Conservation (phyloP, 225 moss, liverwort and hornwort genomes). For the Thuidium tamariscinum region DNA sequence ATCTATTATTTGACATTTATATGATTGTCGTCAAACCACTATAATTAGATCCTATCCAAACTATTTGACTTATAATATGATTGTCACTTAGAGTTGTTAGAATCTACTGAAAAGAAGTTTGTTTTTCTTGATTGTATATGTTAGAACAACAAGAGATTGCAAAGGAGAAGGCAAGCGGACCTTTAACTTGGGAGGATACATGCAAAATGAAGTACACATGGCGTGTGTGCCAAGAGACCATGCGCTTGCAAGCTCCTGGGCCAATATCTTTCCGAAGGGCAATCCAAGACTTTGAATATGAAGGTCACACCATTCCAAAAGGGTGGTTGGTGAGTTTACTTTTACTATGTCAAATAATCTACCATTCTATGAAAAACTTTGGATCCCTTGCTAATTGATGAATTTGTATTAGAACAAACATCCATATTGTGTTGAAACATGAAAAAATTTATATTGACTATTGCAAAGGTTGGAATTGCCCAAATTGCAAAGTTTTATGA, state of each 20-base stretch:
- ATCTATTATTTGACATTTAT: no score
- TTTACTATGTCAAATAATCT: neutral
- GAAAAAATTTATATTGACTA: no score
- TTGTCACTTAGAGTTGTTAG: no score
- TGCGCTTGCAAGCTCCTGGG: constrained; percentile 11
- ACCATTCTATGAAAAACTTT: neutral
- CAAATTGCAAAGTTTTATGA: no score
- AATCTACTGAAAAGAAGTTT: neutral
- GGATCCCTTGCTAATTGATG: no score
- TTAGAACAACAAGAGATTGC: constrained; percentile 16
- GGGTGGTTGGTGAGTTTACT: neutral
- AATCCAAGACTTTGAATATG: constrained; percentile 14
- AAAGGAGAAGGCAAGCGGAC: neutral
- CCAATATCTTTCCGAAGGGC: neutral
- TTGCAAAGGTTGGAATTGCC: no score
- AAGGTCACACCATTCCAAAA: constrained; percentile 19
- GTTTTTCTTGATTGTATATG: neutral
- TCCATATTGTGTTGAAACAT: no score
- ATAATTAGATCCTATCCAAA: no score
- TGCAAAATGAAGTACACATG: constrained; percentile 33
- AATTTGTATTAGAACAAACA: no score
- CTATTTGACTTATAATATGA: neutral
- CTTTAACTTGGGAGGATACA: constrained; percentile 1
- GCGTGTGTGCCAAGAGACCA: constrained; percentile 18
- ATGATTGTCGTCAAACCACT: neutral